Conservation (phyloP, 495 filamentous ascomycete genomes). For the Rhizodiscina lignyota region DNA sequence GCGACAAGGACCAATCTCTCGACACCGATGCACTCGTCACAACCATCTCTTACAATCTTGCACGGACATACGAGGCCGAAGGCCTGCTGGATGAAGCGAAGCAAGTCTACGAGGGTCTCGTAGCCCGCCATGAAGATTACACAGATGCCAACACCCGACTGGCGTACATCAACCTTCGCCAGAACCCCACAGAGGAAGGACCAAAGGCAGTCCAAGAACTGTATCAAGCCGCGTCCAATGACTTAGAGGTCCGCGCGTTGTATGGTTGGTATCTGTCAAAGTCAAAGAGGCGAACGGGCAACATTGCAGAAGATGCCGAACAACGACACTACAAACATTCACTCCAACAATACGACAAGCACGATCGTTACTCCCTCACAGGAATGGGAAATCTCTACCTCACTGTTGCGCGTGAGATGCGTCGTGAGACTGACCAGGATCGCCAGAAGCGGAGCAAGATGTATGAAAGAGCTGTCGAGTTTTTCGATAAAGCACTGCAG, state of each 20-base stretch:
- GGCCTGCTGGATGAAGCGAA: conserved; percentile 67
- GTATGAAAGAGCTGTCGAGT: conserved; percentile 86
- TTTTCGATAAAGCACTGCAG: conserved; percentile 93
- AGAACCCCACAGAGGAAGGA: conserved; percentile 68
- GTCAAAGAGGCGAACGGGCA: conserved; percentile 55
- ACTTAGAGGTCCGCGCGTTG: conserved; percentile 79
- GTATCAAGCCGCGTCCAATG: conserved; percentile 58
- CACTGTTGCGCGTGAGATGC: conserved; percentile 79
- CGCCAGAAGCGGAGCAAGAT: conserved; percentile 74
- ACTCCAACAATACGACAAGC: conserved; percentile 84
- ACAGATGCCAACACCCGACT: conserved; percentile 76
- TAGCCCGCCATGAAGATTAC: conserved; percentile 74
- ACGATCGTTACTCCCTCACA: conserved; percentile 84
- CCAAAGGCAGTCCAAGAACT: conserved; percentile 69
- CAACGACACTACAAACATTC: conserved; percentile 92
- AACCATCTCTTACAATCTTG: conserved; percentile 89
- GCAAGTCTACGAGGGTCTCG: conserved; percentile 68
- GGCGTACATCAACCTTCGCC: conserved; percentile 77
- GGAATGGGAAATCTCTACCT: conserved; percentile 94
- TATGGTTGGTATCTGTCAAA: conserved; percentile 87
- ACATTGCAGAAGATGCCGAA: conserved; percentile 78
- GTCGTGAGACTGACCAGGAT: conserved; percentile 69
- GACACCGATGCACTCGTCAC: conserved; percentile 84
- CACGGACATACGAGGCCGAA: conserved; percentile 83
- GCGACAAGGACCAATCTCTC: conserved; percentile 41